Evolutionary conservation across 345 rosid species (phyloP), one percentile per base, ranked within the genome.

Genomic region (Gossypium mustelinum): DNA sequence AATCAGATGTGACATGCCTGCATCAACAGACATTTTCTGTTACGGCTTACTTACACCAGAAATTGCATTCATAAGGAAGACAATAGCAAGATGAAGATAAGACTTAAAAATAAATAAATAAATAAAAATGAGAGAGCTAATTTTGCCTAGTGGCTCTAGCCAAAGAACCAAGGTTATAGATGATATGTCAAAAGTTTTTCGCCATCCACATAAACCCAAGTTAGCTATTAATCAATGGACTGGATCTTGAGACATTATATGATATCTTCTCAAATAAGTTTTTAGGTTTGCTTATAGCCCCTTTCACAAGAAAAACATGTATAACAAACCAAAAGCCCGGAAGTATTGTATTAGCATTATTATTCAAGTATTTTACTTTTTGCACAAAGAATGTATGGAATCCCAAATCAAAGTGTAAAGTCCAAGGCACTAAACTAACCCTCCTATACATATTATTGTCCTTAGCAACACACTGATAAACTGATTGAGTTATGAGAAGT

Each of bases 1-100:
- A 87, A 63, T 92, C 98, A 41, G 94, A 86, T 43, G 87, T 80
- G 50, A 92, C 90, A 41, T 86, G 83, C 87, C 98, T 94, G 86
- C 77, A 68, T 43, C 58, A 59, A 71, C 72, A 76, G 75, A 80
- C 39, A 48, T 69, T 75, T 41, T 43, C 57, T 16, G 7, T 16
- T 16, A 51, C 56, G 56, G 56, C 45, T 29, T 8, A 45, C 39
- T 13, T 17, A 45, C 29, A 47, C 10, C 2, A n/a, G 18, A 45
- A 20, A 67, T 22, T 47, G 34, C 56, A 34, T 34, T 34, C 41
- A 34, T 34, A 34, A 5, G 41, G 41, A 34, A 34, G 41, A 34
- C 7, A 5, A 34, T 34, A 34, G 41, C 41, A 34, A 34, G 41
- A 5, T 34, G 41, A 34, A 34, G 41, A 34, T 34, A 34, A 34